Conservation (phyloP, 129 eudicot species). For the Kitagawia praeruptora region DNA sequence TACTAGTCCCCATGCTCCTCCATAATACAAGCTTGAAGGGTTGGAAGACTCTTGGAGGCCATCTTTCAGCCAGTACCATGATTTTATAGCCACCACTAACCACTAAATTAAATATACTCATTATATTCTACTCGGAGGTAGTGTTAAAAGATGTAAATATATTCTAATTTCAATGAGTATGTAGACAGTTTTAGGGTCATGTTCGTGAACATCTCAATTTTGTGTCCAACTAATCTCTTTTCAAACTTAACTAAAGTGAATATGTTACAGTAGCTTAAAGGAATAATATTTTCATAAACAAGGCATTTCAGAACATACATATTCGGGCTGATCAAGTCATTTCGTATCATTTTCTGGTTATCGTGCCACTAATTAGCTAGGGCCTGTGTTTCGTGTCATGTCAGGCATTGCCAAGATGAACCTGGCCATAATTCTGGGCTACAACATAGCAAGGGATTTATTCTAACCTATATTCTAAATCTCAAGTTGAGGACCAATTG, state of each 20-base stretch:
- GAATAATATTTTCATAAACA: too few species aligned
- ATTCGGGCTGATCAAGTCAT: too few species aligned
- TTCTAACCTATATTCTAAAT: neutral
- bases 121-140: neutral
- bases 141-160: neutral
- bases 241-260: neutral
- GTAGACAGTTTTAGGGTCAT: neutral
- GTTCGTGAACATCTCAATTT: neutral
- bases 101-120: too few species aligned
- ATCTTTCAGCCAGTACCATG: neutral
- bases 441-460: neutral
- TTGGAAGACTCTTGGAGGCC: neutral
- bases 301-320: too few species aligned
- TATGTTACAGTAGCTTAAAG: too few species aligned
- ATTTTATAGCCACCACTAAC: neutral
- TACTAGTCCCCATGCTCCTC: too few species aligned
- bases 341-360: too few species aligned
- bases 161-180: too few species aligned
- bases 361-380: too few species aligned
- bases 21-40: neutral
- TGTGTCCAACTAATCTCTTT: neutral
- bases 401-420: neutral
- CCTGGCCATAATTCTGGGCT: neutral
- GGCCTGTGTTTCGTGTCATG: neutral
- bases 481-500: neutral